phyloP scores from a whole-genome alignment of 2,329 filamentous ascomycete genomes.

The Dactylellina cionopaga region DNA sequence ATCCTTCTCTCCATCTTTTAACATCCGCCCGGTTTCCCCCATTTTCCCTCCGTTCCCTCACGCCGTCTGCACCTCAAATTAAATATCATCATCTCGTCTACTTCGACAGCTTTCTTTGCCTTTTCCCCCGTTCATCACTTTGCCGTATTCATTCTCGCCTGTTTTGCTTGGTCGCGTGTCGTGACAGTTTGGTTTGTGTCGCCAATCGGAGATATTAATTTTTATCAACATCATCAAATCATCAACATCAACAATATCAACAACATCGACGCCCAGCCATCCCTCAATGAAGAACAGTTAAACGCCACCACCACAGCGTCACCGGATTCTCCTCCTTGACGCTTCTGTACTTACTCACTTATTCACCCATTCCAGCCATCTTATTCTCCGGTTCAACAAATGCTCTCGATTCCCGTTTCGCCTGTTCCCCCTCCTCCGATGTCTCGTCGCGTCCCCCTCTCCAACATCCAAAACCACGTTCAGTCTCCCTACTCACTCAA shows the following conservation, averaged over 20 bases:
- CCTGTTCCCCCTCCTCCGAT: constrained; percentile 44
- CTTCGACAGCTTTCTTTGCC: not conserved
- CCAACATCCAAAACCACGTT: constrained; percentile 47
- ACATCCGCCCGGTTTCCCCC: not conserved
- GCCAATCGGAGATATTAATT: too few relatives aligned
- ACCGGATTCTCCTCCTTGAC: constrained; percentile 11
- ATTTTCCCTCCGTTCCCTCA: not conserved
- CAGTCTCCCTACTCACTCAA: constrained; percentile 17
- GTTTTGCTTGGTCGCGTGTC: not conserved
- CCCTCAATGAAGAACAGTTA: constrained; percentile 30
- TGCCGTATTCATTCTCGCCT: not conserved
- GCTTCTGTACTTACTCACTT: not conserved
- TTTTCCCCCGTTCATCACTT: not conserved
- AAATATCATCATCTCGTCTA: not conserved
- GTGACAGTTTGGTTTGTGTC: too few relatives aligned
- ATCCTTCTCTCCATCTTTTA: not conserved
- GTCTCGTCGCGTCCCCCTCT: constrained; percentile 48
- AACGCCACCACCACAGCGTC: constrained; percentile 2
- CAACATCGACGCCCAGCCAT: not conserved
- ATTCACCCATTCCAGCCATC: not conserved
- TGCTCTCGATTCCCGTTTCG: constrained; percentile 49
- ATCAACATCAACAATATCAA: not conserved
- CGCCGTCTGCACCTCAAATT: constrained; percentile 12
- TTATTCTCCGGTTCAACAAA: constrained; percentile 2
- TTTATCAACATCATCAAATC: not conserved